Conservation (phyloP, 192 early-diverging fungal genomes). For the Spinellus fusiger region DNA sequence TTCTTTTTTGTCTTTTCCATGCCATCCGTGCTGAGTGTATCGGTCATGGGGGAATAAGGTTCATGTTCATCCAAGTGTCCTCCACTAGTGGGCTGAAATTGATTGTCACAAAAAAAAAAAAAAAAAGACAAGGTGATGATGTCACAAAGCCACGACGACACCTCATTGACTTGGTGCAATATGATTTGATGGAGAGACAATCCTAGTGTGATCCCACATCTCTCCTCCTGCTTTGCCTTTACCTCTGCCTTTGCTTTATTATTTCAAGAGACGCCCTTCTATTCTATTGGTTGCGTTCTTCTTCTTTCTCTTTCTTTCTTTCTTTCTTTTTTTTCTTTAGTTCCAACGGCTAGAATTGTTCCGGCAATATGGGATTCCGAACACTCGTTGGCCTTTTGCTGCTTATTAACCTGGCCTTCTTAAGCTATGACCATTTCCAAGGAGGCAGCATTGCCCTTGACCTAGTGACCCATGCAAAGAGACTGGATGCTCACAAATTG, state of each 20-base stretch:
- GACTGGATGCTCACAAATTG: constrained; percentile 26
- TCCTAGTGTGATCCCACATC: too few relatives aligned
- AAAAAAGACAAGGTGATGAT: too few relatives aligned
- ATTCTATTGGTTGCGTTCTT: too few relatives aligned
- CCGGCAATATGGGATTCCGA: not conserved
- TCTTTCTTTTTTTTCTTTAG: too few relatives aligned
- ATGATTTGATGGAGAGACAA: too few relatives aligned
- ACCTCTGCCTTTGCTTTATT: too few relatives aligned
- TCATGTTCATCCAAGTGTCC: not conserved
- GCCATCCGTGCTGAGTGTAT: not conserved
- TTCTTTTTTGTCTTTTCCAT: not conserved
- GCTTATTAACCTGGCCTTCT: constrained; percentile 21
- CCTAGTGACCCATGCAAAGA: constrained; percentile 25
- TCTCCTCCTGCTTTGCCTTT: too few relatives aligned
- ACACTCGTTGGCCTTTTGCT: constrained; percentile 6
- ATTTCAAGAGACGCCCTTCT: too few relatives aligned
- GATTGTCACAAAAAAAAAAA: not conserved
- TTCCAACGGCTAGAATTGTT: too few relatives aligned
- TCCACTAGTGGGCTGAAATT: not conserved
- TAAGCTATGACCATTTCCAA: constrained; percentile 29
- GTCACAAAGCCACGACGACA: too few relatives aligned
- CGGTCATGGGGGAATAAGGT: not conserved
- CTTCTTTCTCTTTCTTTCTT: too few relatives aligned
- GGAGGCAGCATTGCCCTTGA: constrained; percentile 23
- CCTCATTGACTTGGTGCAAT: not conserved